phyloP scores from a whole-genome alignment of 2,329 filamentous ascomycete genomes.

The Sporothrix dimorphospora region DNA sequence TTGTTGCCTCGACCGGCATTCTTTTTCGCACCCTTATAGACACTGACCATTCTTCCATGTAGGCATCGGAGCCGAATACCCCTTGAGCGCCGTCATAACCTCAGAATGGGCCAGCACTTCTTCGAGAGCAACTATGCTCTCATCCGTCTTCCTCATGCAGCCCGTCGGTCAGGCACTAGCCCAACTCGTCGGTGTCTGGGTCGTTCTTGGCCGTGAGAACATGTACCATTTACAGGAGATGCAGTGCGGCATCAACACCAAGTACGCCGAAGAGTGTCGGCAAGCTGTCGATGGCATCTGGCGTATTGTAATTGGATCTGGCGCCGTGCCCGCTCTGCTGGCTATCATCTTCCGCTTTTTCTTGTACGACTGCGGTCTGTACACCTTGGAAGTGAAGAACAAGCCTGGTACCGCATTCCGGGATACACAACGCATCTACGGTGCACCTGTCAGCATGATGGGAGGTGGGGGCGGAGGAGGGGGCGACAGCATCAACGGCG shows the following conservation, averaged over 20 bases:
- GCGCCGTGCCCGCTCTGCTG: conserved; percentile 64
- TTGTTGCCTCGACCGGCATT: background rate
- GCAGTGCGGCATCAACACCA: conserved; percentile 53
- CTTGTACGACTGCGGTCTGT: conserved; percentile 67
- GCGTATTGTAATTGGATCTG: conserved; percentile 68
- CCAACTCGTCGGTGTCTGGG: conserved; percentile 62
- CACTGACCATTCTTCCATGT: background rate
- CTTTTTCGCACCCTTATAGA: conserved; percentile 2
- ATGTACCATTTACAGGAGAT: conserved; percentile 48
- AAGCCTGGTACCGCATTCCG: conserved; percentile 61
- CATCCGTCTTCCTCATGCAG: conserved; percentile 70
- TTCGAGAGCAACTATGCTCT: conserved; percentile 69
- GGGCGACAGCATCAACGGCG: conserved; percentile 16
- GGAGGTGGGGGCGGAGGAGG: conserved; percentile 32
- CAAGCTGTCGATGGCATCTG: conserved; percentile 62
- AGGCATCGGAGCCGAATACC: conserved; percentile 71
- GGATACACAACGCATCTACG: conserved; percentile 63
- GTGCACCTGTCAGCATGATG: conserved; percentile 41
- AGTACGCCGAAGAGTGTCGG: conserved; percentile 51
- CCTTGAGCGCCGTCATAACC: conserved; percentile 67
- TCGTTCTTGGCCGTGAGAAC: conserved; percentile 51
- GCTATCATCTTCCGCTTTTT: conserved; percentile 69
- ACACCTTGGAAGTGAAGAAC: conserved; percentile 66
- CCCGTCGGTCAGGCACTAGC: conserved; percentile 68
- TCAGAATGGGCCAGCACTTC: conserved; percentile 66